phyloP scores from a whole-genome alignment of 306 rosid genomes.

The Abrus precatorius region DNA sequence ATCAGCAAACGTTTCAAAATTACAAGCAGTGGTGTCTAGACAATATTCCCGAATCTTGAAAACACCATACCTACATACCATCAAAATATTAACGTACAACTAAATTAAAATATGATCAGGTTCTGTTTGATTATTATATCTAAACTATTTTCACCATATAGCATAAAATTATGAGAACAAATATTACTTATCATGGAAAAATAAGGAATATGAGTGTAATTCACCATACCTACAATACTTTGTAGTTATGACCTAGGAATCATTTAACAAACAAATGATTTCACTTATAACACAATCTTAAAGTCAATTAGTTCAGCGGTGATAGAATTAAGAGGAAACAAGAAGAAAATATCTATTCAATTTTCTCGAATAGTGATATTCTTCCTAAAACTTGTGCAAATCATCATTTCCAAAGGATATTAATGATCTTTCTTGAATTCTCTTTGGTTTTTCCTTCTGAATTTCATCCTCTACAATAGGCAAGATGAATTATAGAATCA shows the following conservation, averaged over 20 bases:
- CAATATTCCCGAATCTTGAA: conserved; percentile 88
- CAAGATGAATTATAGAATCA: conserved; percentile 22
- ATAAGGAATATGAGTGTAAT: background rate
- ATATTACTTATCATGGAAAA: conserved; percentile 25
- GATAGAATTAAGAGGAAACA: background rate
- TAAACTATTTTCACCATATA: conserved; percentile 13
- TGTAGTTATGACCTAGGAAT: conserved; percentile 19
- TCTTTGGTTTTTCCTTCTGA: conserved; percentile 1
- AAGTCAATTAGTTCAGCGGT: conserved; percentile 23
- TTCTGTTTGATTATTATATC: background rate
- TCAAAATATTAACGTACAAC: conserved; percentile 29
- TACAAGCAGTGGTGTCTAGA: conserved; percentile 83
- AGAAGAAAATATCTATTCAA: conserved; percentile 4
- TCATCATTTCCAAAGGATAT: conserved; percentile 27
- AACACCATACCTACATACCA: conserved; percentile 80
- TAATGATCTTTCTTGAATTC: background rate
- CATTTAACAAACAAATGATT: conserved; percentile 37
- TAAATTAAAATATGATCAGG: conserved; percentile 28
- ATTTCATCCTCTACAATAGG: conserved; percentile 17
- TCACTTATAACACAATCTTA: conserved; percentile 4
- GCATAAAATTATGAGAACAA: conserved; percentile 16
- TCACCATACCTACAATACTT: conserved; percentile 15
- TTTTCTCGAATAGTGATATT: conserved; percentile 7
- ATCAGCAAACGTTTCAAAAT: conserved; percentile 90
- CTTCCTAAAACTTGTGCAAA: background rate